Evolutionary conservation across 495 filamentous ascomycete species (phyloP), one percentile per base, ranked within the genome.

Genomic region (Penicillium dipodomyicola): DNA sequence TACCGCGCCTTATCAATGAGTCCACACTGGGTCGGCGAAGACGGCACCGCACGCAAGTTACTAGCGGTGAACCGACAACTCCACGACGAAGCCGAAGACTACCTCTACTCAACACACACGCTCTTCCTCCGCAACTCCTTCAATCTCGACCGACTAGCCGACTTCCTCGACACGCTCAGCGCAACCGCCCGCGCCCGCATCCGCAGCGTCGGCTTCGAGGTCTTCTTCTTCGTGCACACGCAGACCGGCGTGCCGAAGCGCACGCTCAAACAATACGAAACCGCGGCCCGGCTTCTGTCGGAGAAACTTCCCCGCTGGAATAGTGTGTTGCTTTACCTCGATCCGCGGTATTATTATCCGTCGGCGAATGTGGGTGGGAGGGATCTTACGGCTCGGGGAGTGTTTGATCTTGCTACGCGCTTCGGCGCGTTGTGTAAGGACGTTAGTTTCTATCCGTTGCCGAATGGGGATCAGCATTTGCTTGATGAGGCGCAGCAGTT

Each of bases 61-160:
- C 61, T 77, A 15, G 40, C 62, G 14, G 65, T 72, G 7, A 74
- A 75, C 58, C 72, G 64, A 5, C 72, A 74, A 44, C 67, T 77
- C 62, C 75, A 79, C 65, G 64, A 65, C 55, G 76, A 79, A 52
- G 67, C 72, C 39, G 72, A 74, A 54, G 62, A 72, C 54, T 67
- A 65, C 42, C 65, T 79, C 22, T 78, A 76, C 56, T 70, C 67
- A 15, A 56, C 57, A 2, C 62, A 76, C 58, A 77, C 72, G 19
- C 68, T 77, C 5, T 77, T 77, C 62, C 75, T 77, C 64, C 71
- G 64, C 25, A 72, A 77, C 52, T 63, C 69, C 1, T 73, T 78
- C 60, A 67, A 77, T 48, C 64, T 73, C 15, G 66, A 72, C 60
- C 71, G 62, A 0, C 50, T 75, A 2, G 67, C 54, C 3, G 60